Evolutionary conservation across 306 rosid genomes (phyloP), one percentile per base, ranked within the genome.

Genomic region (Acacia crassicarpa): DNA sequence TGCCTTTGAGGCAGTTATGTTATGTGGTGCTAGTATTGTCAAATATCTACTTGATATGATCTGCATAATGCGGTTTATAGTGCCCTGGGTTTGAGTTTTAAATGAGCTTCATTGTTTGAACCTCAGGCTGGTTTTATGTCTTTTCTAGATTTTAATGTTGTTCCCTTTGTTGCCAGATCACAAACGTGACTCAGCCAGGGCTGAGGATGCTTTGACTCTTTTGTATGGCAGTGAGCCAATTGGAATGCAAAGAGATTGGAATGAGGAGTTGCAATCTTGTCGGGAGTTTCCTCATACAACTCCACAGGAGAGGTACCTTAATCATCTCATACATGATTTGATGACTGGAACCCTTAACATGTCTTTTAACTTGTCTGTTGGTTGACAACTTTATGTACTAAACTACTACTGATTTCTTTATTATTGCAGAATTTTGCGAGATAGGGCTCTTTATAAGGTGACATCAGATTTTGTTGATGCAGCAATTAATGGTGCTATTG

Each of bases 161-260:
- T 74, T 65, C 74, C 22, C 63, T 77, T 48, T 87, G 88, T 86
- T 84, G 79, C 77, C 90, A 96, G 99, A 96, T 80, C 98, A 96
- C 83, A 94, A 84, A 70, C 92, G 97, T 19, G 97, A 96, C 84
- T 92, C 98, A 27, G 94, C 99, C 63, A 91, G 98, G 79, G 99
- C 99, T 59, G 99, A 96, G 86, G 93, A 91, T 84, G 89, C 97
- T 23, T 89, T 96, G 75, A 89, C 95, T 81, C 99, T 96, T 73
- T 86, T 97, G 32, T 96, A 90, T 71, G 99, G 97, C 38, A 93
- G 94, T 82, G 99, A 96, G 92, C 88, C 97, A 68, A 96, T 93
- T 83, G 99, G 99, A 77, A 96, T 93, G 99, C 98, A 91, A 87
- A 89, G 99, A 83, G 99, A 96, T 89, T 96, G 99, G 99, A 96